phyloP scores from a whole-genome alignment of 2,329 filamentous ascomycete species.

The Penicillium sp. region DNA sequence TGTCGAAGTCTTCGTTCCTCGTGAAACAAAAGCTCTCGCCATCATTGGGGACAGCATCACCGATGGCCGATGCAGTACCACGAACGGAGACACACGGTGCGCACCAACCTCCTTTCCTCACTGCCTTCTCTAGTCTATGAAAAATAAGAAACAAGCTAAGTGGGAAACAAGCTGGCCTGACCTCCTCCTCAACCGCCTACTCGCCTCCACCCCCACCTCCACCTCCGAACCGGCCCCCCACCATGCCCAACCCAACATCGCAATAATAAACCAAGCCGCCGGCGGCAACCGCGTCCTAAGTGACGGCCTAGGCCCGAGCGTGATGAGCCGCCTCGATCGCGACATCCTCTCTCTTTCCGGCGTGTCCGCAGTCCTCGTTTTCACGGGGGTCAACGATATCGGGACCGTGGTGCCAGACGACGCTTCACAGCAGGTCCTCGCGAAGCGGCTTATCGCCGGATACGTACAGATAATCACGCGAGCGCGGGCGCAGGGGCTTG shows the following conservation, averaged over 20 bases:
- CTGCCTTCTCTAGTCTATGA: no score
- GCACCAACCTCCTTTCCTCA: not conserved
- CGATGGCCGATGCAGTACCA: conserved; percentile 65
- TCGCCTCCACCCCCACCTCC: no score
- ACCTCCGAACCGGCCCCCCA: no score
- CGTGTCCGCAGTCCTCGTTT: conserved; percentile 66
- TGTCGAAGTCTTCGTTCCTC: conserved; percentile 57
- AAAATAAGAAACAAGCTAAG: not conserved
- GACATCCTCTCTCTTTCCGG: conserved; percentile 65
- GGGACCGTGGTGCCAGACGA: conserved; percentile 55
- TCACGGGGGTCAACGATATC: conserved; percentile 73
- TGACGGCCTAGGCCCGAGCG: conserved; percentile 67
- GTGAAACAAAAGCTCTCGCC: conserved; percentile 26
- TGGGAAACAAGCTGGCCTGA: conserved; percentile 58
- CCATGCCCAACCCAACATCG: conserved; percentile 53
- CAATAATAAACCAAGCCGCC: conserved; percentile 68
- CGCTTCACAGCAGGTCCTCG: conserved; percentile 53
- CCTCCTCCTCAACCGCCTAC: conserved; percentile 53
- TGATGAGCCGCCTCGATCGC: conserved; percentile 65
- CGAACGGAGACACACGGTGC: conserved; percentile 61
- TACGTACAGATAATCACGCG: conserved; percentile 63
- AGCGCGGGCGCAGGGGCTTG: conserved; percentile 59
- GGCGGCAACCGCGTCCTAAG: conserved; percentile 70
- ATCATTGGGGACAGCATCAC: conserved; percentile 70
- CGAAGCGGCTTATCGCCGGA: conserved; percentile 59